Evolutionary conservation across 331 rosid species (phyloP).

Genomic region (Cydonia oblonga): DNA sequence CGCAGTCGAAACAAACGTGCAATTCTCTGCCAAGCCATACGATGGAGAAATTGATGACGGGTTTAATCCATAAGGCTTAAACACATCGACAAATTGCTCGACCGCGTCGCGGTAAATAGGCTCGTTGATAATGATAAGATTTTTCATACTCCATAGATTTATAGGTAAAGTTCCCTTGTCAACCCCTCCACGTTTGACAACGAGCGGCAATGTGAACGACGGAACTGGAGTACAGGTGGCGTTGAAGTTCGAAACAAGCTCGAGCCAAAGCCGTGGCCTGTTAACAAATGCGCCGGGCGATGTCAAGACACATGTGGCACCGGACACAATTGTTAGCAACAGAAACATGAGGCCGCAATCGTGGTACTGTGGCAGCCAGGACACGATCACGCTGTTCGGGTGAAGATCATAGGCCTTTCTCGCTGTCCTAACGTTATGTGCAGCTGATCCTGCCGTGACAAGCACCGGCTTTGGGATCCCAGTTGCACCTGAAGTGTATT

Average conservation of each 20-base stretch:
- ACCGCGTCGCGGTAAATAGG: constrained; percentile 44
- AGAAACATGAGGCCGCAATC: constrained; percentile 85
- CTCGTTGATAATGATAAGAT: constrained; percentile 64
- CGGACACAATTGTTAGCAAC: constrained; percentile 53
- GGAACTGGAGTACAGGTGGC: constrained; percentile 83
- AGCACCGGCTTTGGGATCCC: constrained; percentile 70
- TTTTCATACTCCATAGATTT: constrained; percentile 33
- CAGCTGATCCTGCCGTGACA: constrained; percentile 60
- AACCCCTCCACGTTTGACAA: constrained; percentile 49
- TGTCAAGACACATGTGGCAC: constrained; percentile 53
- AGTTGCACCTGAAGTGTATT: constrained; percentile 80
- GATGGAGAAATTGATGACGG: constrained; percentile 53
- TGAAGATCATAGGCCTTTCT: constrained; percentile 74
- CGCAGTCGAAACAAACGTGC: constrained; percentile 76
- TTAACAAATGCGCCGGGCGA: constrained; percentile 47
- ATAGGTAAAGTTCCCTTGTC: constrained; percentile 19
- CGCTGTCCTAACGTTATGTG: constrained; percentile 59
- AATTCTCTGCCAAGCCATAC: constrained; percentile 80
- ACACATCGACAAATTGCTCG: constrained; percentile 40
- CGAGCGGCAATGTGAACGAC: constrained; percentile 58
- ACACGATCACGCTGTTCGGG: constrained; percentile 47
- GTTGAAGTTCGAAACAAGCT: constrained; percentile 43
- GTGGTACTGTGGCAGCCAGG: constrained; percentile 87
- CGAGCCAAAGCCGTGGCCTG: constrained; percentile 65
- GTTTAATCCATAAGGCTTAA: constrained; percentile 43